These are phyloP conservation scores for Athelia sp. DNA, from an alignment of 1,284 basidiomycete species.

Conservation along the genomic window DNA sequence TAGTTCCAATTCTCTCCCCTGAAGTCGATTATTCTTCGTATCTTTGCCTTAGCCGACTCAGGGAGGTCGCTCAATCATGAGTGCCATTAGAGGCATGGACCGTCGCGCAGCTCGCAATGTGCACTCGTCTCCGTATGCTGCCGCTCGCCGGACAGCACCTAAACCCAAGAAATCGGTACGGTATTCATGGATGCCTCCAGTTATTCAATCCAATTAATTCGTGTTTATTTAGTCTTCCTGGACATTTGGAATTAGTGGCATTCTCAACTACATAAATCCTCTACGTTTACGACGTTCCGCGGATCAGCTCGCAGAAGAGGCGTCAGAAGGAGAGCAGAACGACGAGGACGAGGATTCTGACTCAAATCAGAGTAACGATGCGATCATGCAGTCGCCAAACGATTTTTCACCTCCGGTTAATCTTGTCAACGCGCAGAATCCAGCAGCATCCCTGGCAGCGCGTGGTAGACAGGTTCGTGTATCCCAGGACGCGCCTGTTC, in stretches of 20 bases:
- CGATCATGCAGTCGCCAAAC: neutral
- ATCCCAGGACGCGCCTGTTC: constrained; percentile 5
- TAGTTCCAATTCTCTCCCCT: neutral
- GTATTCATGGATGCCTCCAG: neutral
- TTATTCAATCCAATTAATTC: constrained; percentile 8
- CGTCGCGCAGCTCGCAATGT: constrained; percentile 34
- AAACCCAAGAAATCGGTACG: constrained; percentile 45
- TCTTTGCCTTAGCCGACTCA: neutral
- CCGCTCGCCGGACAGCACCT: constrained; percentile 18
- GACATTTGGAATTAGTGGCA: constrained; percentile 33
- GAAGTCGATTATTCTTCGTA: neutral
- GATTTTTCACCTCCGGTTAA: neutral
- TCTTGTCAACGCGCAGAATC: constrained; percentile 1
- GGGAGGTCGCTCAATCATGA: constrained; percentile 32
- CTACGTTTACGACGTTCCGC: constrained; percentile 22
- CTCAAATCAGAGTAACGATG: neutral
- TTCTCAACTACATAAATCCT: constrained; percentile 45
- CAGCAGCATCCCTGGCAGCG: constrained; percentile 20
- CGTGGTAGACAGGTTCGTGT: constrained; percentile 26
- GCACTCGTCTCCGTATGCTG: constrained; percentile 27
- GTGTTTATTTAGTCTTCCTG: constrained; percentile 34
- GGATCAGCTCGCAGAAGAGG: constrained; percentile 14
- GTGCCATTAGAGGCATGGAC: constrained; percentile 41
- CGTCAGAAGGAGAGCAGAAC: constrained; percentile 7
- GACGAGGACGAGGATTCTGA: constrained; percentile 6